Evolutionary conservation across 352 stramenopile species (phyloP), one percentile per base, ranked within the genome.

Genomic region (Globisporangium perplexum): DNA sequence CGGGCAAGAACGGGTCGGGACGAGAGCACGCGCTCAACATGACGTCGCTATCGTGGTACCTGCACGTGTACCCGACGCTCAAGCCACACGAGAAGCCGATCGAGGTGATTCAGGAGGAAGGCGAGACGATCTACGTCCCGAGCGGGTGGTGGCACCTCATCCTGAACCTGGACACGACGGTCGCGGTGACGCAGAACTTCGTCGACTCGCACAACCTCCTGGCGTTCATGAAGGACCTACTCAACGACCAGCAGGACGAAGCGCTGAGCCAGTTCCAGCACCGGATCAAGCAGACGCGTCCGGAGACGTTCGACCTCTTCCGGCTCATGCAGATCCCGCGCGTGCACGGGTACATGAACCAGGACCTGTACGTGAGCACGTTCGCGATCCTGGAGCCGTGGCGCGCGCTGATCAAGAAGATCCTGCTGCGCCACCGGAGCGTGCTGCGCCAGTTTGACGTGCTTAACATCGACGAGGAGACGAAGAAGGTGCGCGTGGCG

Each of bases 91-190:
- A 95, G 58, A 87, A 83, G 36, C 84, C 84, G 22, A 69, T 86
- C 12, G 82, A 95, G 55, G 68, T 95, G 3, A 79, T 98, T 30
- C 93, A 97, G 46, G 77, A 96, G 62, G 79, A 94, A 14, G 96
- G 96, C 12, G 96, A 99, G 60, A 92, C 96, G 6, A 87, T 99
- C 45, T 99, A 98, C 76, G 95, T 99, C 23, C 96, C 96, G 7
- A 96, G 93, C 59, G 95, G 96, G 18, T 99, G 96, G 96, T 99
- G 96, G 96, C 96, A 99, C 62, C 77, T 93, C 47, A 96, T 99
- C 20, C 71, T 99, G 46, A 99, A 99, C 65, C 75, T 99, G 14
- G 88, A 95, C 28, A 63, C 80, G 30, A 98, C 92, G 18, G 87
- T 99, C 31, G 96, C 96, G 7, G 83, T 99, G 44, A 99, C 96